These are phyloP conservation scores for Fusarium sp. DNA, from an alignment of 2,329 filamentous ascomycete species.

Conservation along the genomic window DNA sequence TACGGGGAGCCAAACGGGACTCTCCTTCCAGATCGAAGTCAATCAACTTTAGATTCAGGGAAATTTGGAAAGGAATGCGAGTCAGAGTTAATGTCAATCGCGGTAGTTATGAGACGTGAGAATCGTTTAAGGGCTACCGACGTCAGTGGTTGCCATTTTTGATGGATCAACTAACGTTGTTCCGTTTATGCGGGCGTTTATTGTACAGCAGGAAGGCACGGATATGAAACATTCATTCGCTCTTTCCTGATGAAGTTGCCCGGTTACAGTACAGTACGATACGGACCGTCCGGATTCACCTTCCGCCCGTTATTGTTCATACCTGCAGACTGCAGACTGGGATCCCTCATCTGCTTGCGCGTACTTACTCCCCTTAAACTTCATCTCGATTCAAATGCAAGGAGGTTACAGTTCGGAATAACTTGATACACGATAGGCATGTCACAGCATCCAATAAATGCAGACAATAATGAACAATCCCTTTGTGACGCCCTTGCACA, in stretches of 20 bases:
- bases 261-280: background rate
- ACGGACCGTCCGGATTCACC: background rate
- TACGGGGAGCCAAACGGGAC: background rate
- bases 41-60: background rate
- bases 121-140: background rate
- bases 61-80: conserved; percentile 7
- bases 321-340: background rate
- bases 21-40: conserved; percentile 9
- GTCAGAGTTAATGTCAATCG: conserved; percentile 15
- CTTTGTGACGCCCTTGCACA: background rate
- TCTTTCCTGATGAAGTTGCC: conserved; percentile 2
- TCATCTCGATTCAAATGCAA: conserved; percentile 18
- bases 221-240: background rate
- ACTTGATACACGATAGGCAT: conserved; percentile 6
- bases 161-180: background rate
- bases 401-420: conserved; percentile 1
- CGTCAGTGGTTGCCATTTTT: conserved; percentile 15
- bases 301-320: background rate
- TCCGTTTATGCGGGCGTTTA: background rate
- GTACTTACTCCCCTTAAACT: conserved; percentile 3
- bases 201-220: background rate
- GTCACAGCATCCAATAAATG: background rate
- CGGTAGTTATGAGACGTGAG: background rate
- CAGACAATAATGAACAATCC: background rate
- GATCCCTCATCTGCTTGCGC: background rate